phyloP scores from a whole-genome alignment of 805 yeast species.

The Torulaspora delbrueckii region DNA sequence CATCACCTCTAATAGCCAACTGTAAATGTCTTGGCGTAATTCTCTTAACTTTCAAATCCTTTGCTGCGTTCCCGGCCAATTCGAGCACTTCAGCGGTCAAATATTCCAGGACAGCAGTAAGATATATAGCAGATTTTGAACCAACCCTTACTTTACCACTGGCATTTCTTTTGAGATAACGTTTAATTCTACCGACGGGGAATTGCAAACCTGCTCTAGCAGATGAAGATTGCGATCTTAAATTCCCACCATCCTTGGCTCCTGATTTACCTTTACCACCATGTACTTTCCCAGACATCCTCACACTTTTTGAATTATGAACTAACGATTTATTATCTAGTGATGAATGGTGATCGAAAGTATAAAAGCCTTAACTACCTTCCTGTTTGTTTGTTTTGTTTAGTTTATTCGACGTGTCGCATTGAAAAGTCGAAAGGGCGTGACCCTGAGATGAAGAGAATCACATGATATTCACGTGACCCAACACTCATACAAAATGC shows the following conservation, averaged over 20 bases:
- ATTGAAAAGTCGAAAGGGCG: neutral
- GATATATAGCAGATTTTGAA: slow-evolving; percentile 91
- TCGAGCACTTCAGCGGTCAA: slow-evolving; percentile 95
- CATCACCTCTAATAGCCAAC: slow-evolving; percentile 96
- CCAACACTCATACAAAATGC: too few relatives aligned
- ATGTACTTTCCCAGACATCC: slow-evolving; percentile 91
- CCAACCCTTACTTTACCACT: slow-evolving; percentile 84
- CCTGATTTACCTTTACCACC: slow-evolving; percentile 97
- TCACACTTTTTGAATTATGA: neutral
- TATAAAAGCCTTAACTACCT: neutral
- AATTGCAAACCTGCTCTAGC: slow-evolving; percentile 93
- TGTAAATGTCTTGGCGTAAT: slow-evolving; percentile 96
- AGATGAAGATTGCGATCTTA: slow-evolving; percentile 76
- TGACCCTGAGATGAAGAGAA: neutral
- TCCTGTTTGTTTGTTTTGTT: slow-evolving; percentile 9
- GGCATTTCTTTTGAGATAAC: slow-evolving; percentile 88
- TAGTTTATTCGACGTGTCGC: slow-evolving; percentile 1
- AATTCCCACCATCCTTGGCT: slow-evolving; percentile 52
- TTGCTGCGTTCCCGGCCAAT: slow-evolving; percentile 97
- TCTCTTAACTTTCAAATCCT: slow-evolving; percentile 91
- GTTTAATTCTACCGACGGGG: slow-evolving; percentile 98
- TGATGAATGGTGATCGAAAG: neutral
- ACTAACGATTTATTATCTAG: too few relatives aligned
- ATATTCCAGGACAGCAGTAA: slow-evolving; percentile 94
- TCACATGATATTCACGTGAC: neutral